Conservation (phyloP, 139 green algal species). For the Chlamydomonas incerta region DNA sequence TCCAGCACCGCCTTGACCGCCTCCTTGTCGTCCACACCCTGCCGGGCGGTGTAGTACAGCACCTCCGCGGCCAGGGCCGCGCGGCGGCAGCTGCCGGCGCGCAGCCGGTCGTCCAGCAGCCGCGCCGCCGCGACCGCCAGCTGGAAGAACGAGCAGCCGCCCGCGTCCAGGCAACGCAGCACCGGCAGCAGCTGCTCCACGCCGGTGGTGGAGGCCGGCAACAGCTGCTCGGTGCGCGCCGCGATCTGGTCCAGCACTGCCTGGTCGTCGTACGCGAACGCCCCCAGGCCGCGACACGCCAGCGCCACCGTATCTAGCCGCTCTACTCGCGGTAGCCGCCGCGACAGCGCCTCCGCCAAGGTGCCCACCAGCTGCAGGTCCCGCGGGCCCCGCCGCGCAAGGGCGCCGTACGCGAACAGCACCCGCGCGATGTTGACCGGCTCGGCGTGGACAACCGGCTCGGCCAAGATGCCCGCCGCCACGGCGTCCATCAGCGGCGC, state of each 20-base stretch:
- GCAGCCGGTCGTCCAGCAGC: background rate
- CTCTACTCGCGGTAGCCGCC: background rate
- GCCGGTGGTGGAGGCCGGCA: too few relatives aligned
- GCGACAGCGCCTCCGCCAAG: conserved; percentile 17
- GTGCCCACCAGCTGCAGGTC: background rate
- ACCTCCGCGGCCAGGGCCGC: background rate
- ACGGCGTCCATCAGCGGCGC: conserved; percentile 26
- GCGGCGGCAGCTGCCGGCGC: background rate
- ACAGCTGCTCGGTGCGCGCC: background rate
- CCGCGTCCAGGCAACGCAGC: conserved; percentile 1
- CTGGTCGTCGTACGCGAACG: background rate
- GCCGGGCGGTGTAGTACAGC: conserved; percentile 7
- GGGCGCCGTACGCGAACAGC: background rate
- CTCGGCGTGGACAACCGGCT: conserved; percentile 1
- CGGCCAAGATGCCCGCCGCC: conserved; percentile 4
- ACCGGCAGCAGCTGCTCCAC: background rate
- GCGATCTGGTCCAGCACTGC: background rate
- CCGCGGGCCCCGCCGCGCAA: background rate
- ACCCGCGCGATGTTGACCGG: background rate
- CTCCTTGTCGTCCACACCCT: conserved; percentile 29
- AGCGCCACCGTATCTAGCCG: too few relatives aligned
- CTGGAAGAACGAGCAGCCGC: conserved; percentile 11
- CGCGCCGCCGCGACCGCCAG: conserved; percentile 30
- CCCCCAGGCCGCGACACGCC: background rate
- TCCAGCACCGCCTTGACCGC: conserved; percentile 8